phyloP scores from a whole-genome alignment of 495 filamentous ascomycete species.

The Jackrogersella minutella region DNA sequence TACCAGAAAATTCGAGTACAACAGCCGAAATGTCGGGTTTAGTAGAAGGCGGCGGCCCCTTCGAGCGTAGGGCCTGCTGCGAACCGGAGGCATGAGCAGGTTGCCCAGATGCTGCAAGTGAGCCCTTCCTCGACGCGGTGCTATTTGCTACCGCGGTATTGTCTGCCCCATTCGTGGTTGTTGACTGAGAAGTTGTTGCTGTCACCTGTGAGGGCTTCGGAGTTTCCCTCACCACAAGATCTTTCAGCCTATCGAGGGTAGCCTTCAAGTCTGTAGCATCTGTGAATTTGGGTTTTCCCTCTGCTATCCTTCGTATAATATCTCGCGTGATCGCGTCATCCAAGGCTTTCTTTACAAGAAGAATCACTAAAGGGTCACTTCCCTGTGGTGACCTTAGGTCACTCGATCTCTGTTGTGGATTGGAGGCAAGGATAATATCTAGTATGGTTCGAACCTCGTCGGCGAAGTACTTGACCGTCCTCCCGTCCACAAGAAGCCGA shows the following conservation, averaged over 20 bases:
- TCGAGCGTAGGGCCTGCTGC: conserved; percentile 58
- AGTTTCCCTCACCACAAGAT: conserved; percentile 43
- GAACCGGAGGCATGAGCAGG: conserved; percentile 45
- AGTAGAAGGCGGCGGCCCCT: conserved; percentile 58
- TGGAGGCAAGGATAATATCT: conserved; percentile 55
- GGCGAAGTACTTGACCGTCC: conserved; percentile 57
- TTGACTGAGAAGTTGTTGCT: conserved; percentile 28
- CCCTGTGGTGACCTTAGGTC: conserved; percentile 52
- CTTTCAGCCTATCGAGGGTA: conserved; percentile 48
- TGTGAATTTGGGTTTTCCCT: conserved; percentile 50
- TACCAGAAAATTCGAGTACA: conserved; percentile 83
- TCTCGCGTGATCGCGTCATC: conserved; percentile 50
- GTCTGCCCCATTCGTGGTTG: conserved; percentile 39
- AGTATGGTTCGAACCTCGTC: conserved; percentile 58
- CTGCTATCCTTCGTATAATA: conserved; percentile 52
- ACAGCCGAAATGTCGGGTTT: conserved; percentile 74
- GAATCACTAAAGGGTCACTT: conserved; percentile 53
- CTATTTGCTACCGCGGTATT: conserved; percentile 30
- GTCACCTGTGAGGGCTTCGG: conserved; percentile 27
- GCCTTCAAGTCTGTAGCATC: conserved; percentile 56
- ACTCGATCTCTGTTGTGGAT: conserved; percentile 53
- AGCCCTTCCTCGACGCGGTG: conserved; percentile 36
- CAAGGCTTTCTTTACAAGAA: conserved; percentile 53
- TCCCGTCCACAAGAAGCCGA: conserved; percentile 53
- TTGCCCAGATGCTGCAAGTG: conserved; percentile 35